These are phyloP conservation scores for Gaertneriomyces semiglobifer DNA, from an alignment of 192 early-diverging fungal species.

Conservation along the genomic window DNA sequence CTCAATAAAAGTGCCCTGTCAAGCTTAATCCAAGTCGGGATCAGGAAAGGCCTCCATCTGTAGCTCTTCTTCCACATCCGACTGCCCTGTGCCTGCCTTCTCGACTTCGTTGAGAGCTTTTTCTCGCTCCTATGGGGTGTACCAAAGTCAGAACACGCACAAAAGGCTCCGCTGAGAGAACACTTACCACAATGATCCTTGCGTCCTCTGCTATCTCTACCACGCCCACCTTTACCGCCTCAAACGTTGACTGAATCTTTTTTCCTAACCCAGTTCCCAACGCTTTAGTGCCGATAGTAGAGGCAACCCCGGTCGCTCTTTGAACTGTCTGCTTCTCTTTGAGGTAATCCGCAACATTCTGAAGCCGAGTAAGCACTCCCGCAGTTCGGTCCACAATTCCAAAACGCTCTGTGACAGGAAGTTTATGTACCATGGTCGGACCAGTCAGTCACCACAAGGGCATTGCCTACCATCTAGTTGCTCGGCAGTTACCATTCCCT, in stretches of 20 bases:
- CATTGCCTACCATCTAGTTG: not conserved
- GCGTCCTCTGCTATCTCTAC: conserved; percentile 1
- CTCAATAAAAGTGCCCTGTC: too few species aligned
- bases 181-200: not conserved
- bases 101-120: too few species aligned
- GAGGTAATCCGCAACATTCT: conserved; percentile 1
- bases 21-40: too few species aligned
- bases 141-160: too few species aligned
- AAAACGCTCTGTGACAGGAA: not conserved
- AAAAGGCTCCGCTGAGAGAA: too few species aligned
- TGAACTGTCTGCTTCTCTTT: not conserved
- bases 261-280: not conserved
- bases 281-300: not conserved
- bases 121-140: too few species aligned
- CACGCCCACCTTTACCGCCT: not conserved
- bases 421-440: too few species aligned
- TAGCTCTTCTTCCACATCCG: too few species aligned
- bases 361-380: not conserved
- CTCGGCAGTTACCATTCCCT: not conserved
- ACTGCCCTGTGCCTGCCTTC: too few species aligned
- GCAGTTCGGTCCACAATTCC: not conserved
- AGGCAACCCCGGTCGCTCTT: not conserved
- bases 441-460: too few species aligned
- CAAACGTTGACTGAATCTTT: conserved; percentile 1
- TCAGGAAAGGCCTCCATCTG: too few species aligned